Percentiles rank a stretch among this genome's conserved stretches.
Evolutionary conservation across 352 stramenopile genomes (phyloP).

Genomic region (Pythium grandisporangium): DNA sequence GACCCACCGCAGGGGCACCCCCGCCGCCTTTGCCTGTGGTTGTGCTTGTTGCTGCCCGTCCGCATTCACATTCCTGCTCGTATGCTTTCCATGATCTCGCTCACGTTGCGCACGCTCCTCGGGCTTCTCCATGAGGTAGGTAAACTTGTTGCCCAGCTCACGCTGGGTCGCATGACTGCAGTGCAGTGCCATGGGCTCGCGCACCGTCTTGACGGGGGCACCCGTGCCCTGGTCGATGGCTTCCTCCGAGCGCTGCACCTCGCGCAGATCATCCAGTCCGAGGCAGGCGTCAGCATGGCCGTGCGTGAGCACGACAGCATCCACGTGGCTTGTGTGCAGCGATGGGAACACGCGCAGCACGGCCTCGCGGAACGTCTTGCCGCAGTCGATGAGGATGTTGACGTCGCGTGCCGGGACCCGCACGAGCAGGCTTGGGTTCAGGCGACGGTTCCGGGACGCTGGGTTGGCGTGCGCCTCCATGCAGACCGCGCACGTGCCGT

Average conservation of each 20-base stretch:
- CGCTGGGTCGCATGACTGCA: constrained; percentile 44
- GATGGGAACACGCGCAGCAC: constrained; percentile 55
- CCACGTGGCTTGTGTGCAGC: constrained; percentile 36
- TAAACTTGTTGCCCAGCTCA: constrained; percentile 62
- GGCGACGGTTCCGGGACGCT: constrained; percentile 62
- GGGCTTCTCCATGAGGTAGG: constrained; percentile 60
- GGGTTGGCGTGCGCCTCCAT: constrained; percentile 55
- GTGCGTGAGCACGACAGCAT: constrained; percentile 76
- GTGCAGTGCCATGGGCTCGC: constrained; percentile 46
- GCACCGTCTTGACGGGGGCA: constrained; percentile 46
- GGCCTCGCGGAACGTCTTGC: constrained; percentile 84
- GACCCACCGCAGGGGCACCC: constrained; percentile 63
- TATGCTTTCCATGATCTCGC: too few species aligned
- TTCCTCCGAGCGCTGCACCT: constrained; percentile 57
- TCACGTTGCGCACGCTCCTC: constrained; percentile 7
- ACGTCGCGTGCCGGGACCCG: constrained; percentile 23
- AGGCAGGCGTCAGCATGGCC: constrained; percentile 79
- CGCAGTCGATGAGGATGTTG: constrained; percentile 81
- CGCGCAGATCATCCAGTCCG: constrained; percentile 78
- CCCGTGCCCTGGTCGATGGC: constrained; percentile 44
- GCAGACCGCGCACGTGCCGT: constrained; percentile 46
- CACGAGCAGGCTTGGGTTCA: constrained; percentile 76
- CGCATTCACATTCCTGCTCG: too few species aligned
- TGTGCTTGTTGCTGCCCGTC: too few species aligned
- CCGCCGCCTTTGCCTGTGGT: constrained; percentile 3